Base-by-base conservation (phyloP, 148 eudicot genomes). In the Nepenthes mirabilis region DNA sequence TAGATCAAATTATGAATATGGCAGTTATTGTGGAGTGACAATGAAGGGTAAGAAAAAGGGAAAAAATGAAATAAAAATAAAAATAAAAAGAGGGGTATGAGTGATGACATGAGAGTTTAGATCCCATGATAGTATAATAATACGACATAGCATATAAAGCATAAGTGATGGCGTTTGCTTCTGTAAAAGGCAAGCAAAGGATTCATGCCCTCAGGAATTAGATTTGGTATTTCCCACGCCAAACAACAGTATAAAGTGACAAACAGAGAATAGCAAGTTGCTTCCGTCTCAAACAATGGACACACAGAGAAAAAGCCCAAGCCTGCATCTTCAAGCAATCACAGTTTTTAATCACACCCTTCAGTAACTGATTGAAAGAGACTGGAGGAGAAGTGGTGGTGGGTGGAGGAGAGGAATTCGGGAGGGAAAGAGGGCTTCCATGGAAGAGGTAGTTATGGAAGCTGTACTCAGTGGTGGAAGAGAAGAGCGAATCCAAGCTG, bases 271-370 rank as follows among this genome's bases (percentile, higher is more conserved):
- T 81, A 75, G 69, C 62, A 65, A 77, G 72, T 81, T 80, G 86
- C 86, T 81, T 81, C 86, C 62, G 68, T 65, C 67, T 68, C 76
- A 81, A 81, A 81, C 82, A 76, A 80, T 65, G 32, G 37, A 68
- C 65, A 62, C 62, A 53, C 52, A 40, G 23, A 34, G 34, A 66
- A 62, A 75, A 45, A n/a, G 33, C 6, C 48, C 59, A 53, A 43
- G 13, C 56, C 61, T 59, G 37, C 75, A 58, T 62, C 64, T 73
- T 68, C 66, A 73, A 78, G 82, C 82, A 77, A 77, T 60, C 77
- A 59, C 60, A 36, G 54, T 63, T 53, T 23, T 40, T 33, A 45
- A 56, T 34, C 48, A 53, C 55, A 14, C 37, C 60, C 60, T 36
- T 3, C 14, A 36, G 11, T 37, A 57, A 10, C 14, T 49, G 52